Conservation (phyloP, 169 alveolate genomes). For the Hepatocystis sp. region DNA sequence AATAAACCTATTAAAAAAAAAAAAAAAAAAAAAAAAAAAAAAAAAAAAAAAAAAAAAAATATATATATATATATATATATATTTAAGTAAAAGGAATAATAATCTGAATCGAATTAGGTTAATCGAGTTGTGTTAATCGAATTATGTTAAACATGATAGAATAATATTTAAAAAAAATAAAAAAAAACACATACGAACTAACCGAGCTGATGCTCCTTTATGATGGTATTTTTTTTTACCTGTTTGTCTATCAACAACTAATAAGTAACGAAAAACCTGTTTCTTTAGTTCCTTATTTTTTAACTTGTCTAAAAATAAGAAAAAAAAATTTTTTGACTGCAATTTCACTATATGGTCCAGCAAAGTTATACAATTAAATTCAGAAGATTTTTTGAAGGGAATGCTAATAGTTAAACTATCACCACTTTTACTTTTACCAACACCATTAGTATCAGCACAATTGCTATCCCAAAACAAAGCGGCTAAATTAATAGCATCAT, state of each 20-base stretch:
- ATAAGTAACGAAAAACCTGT: slow-evolving; percentile 5
- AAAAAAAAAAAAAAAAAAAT: not conserved
- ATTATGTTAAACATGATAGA: no score
- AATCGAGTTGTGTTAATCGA: no score
- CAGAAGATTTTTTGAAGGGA: slow-evolving; percentile 26
- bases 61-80: not conserved
- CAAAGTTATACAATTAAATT: slow-evolving; percentile 20
- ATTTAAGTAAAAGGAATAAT: no score
- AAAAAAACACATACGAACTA: no score
- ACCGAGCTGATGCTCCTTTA: no score
- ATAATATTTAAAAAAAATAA: no score
- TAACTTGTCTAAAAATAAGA: slow-evolving; percentile 30
- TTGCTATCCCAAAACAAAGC: slow-evolving; percentile 27
- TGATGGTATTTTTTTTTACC: no score
- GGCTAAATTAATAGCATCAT: slow-evolving; percentile 27
- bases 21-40: not conserved
- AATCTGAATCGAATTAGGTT: no score
- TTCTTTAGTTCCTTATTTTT: slow-evolving; percentile 13
- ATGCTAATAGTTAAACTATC: slow-evolving; percentile 2
- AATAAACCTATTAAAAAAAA: slow-evolving; percentile 15
- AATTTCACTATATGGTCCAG: slow-evolving; percentile 26
- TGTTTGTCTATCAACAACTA: slow-evolving; percentile 14
- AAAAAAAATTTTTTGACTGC: slow-evolving; percentile 47
- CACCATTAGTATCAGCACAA: not conserved
- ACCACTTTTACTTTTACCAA: no score